A percentile compares a stretch with the other conserved stretches of the same genome.
Conservation (phyloP, 495 filamentous ascomycete genomes). For the Aspergillus diversus region DNA sequence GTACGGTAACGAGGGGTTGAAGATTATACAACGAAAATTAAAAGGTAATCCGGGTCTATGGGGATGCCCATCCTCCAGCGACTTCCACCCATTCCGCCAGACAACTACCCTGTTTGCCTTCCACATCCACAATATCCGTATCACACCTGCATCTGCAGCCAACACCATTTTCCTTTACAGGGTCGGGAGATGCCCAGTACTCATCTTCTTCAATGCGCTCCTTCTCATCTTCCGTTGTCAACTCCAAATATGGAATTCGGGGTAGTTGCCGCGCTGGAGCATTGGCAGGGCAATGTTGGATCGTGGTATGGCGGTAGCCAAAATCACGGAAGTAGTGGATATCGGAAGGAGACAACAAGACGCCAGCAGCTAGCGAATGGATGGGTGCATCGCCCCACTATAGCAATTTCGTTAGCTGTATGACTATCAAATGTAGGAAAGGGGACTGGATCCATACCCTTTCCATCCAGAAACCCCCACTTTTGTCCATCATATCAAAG, state of each 20-base stretch:
- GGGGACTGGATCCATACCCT: slow-evolving; percentile 63
- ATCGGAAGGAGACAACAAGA: slow-evolving; percentile 77
- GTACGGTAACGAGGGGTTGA: slow-evolving; percentile 38
- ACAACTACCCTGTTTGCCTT: slow-evolving; percentile 95
- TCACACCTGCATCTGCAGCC: slow-evolving; percentile 97
- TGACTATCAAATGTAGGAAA: slow-evolving; percentile 24
- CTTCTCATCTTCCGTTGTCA: slow-evolving; percentile 82
- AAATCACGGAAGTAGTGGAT: slow-evolving; percentile 99
- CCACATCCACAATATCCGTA: slow-evolving; percentile 97
- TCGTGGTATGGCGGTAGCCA: slow-evolving; percentile 97
- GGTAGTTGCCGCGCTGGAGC: slow-evolving; percentile 88
- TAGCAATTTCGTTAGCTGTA: slow-evolving; percentile 24
- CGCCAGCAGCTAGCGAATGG: slow-evolving; percentile 94
- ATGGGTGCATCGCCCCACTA: slow-evolving; percentile 99
- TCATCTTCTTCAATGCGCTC: slow-evolving; percentile 91
- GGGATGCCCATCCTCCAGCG: slow-evolving; percentile 89
- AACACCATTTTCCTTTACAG: slow-evolving; percentile 92
- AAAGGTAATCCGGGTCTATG: slow-evolving; percentile 41
- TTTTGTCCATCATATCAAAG: slow-evolving; percentile 98
- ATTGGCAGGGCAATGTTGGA: slow-evolving; percentile 98
- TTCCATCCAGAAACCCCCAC: slow-evolving; percentile 99
- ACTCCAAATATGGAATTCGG: slow-evolving; percentile 80
- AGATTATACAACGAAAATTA: slow-evolving; percentile 40
- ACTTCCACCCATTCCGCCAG: slow-evolving; percentile 97
- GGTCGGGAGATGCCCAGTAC: slow-evolving; percentile 90